These are phyloP conservation scores for Echinochloa phyllopogon DNA, from an alignment of 176 grass and related monocot species.

Conservation along the genomic window DNA sequence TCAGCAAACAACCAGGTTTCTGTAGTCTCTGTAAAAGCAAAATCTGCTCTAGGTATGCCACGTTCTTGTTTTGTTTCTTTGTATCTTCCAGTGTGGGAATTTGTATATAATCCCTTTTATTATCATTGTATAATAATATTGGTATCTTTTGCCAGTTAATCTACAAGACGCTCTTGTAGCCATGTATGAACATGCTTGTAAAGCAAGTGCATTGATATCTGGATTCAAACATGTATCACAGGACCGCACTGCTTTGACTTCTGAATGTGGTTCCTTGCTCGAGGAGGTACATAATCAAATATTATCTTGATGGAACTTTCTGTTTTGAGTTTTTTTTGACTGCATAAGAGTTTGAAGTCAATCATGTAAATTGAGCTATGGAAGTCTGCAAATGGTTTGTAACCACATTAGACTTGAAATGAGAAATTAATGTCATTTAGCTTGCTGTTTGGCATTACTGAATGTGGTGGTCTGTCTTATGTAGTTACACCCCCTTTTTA, in stretches of 20 bases:
- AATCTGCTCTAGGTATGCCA: slow-evolving; percentile 80
- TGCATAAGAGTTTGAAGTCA: slow-evolving; percentile 26
- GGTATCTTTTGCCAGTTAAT: slow-evolving; percentile 70
- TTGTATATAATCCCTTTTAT: slow-evolving; percentile 26
- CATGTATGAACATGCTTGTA: slow-evolving; percentile 65
- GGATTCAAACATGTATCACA: slow-evolving; percentile 82
- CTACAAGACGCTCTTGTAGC: slow-evolving; percentile 72
- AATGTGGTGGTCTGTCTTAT: slow-evolving; percentile 46
- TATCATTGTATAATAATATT: slow-evolving; percentile 36
- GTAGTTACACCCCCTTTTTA: slow-evolving; percentile 15
- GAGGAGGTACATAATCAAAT: slow-evolving; percentile 81
- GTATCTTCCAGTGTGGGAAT: slow-evolving; percentile 30
- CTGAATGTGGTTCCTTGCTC: slow-evolving; percentile 94
- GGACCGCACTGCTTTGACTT: slow-evolving; percentile 86
- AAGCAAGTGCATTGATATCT: slow-evolving; percentile 74
- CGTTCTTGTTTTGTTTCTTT: slow-evolving; percentile 17
- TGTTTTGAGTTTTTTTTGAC: not conserved
- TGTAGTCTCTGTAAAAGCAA: slow-evolving; percentile 67
- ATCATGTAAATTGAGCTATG: slow-evolving; percentile 24
- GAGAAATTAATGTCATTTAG: slow-evolving; percentile 36
- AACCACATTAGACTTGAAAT: slow-evolving; percentile 1
- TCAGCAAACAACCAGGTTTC: slow-evolving; percentile 79
- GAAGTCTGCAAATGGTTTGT: slow-evolving; percentile 32
- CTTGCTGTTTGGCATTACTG: slow-evolving; percentile 7
- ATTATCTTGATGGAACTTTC: slow-evolving; percentile 25